Percentiles rank a stretch among this genome's conserved stretches.
Evolutionary conservation across 2,329 filamentous ascomycete species (phyloP).

Genomic region (Fusarium burgessii): DNA sequence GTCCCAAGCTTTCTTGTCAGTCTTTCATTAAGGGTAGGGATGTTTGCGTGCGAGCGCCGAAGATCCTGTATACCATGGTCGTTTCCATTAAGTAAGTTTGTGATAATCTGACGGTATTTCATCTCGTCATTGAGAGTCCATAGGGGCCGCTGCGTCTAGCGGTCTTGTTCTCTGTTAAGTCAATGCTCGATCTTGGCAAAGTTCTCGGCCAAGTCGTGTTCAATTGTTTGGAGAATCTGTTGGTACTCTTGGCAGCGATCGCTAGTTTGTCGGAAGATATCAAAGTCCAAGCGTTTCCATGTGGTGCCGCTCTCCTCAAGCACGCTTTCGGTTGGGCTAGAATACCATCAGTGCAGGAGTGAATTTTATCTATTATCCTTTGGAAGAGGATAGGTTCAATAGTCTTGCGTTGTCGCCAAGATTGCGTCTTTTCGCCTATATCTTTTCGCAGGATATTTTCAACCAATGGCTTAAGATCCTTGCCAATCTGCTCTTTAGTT

Average conservation of each 20-base stretch:
- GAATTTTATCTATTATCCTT: background rate
- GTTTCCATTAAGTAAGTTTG: no score
- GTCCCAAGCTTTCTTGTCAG: background rate
- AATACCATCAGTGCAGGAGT: fast-evolving
- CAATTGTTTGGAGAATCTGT: background rate
- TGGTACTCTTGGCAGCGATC: background rate
- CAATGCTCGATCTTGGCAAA: background rate
- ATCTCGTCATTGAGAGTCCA: slow-evolving; percentile 5
- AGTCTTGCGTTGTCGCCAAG: no score
- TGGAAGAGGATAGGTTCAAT: no score
- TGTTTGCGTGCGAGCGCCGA: fast-evolving
- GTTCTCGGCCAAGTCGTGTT: background rate
- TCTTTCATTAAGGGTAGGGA: fast-evolving
- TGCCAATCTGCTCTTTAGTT: no score
- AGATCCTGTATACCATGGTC: background rate
- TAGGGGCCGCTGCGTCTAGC: background rate
- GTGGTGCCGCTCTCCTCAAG: no score
- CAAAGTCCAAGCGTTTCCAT: background rate
- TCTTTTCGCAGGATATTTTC: no score
- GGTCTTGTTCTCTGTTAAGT: background rate
- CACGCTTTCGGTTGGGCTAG: no score
- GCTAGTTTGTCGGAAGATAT: background rate
- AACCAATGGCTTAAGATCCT: no score
- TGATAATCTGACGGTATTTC: no score
- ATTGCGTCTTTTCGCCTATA: no score